Evolutionary conservation across 768 basidiomycete species (phyloP), one percentile per base, ranked within the genome.

Genomic region (Boletales sp.): DNA sequence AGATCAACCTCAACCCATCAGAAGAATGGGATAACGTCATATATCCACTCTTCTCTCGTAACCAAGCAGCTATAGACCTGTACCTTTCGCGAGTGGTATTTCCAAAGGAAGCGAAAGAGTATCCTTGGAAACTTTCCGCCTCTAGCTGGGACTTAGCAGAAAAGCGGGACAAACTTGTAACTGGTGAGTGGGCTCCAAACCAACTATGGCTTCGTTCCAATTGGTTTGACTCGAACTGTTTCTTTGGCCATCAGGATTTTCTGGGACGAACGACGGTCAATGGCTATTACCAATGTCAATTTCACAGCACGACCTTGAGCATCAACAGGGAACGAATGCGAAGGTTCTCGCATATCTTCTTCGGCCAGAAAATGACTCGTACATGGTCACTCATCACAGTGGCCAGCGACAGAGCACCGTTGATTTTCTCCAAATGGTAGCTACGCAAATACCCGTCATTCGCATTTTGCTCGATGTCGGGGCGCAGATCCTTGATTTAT

Each of bases 381-480:
- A 63, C 50, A 51, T 48, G 28, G 48, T 48, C 8, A 31, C 44
- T 28, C 44, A 36, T 8, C 25, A 36, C 2, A 35, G 34, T 10
- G 48, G 44, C 3, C 13, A 43, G n/a, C 31, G 11, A n/a, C 43
- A 17, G 30, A 49, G 31, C 15, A 59, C 59, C 0, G n/a, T 4
- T 1, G 13, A 48, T 9, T 30, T 65, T 43, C 50, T 77, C 30
- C 21, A 52, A 3, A 40, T 60, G 18, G 14, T 81, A 2, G 58
- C 64, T 4, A 10, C 41, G 2, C 68, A 75, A 49, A 44, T 44
- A 0, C 72, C 72, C 0, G 54, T 63, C 11, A 64, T 80, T 13
- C 66, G 68, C 33, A 75, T 81, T 13, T 57, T 81, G 19, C 59
- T 81, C 4, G 80, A 82, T 46, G 76, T 81, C 8, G 80, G 80